phyloP scores from a whole-genome alignment of 352 stramenopile species.

The Phytopythium cucurbitacearum region DNA sequence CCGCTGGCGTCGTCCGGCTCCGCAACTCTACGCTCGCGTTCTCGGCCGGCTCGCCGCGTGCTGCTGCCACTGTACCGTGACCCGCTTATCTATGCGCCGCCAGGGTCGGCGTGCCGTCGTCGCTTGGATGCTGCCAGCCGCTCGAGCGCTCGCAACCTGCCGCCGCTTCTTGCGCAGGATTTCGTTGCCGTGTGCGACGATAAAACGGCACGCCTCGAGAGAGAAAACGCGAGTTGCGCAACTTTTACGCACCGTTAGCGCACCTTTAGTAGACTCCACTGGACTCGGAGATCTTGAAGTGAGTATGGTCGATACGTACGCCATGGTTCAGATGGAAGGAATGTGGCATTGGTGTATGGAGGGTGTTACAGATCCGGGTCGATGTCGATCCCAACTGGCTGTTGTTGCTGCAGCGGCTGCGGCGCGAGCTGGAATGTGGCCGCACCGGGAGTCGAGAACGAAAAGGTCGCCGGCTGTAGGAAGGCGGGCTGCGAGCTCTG shows the following conservation, averaged over 20 bases:
- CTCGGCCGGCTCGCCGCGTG: neutral
- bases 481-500: constrained; percentile 22
- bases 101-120: neutral
- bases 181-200: no score
- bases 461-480: constrained; percentile 70
- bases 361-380: constrained; percentile 58
- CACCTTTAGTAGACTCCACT: no score
- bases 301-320: neutral
- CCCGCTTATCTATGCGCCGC: constrained; percentile 6
- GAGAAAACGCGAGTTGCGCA: no score
- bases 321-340: neutral
- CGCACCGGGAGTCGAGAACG: constrained; percentile 21
- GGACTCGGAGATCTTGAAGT: no score
- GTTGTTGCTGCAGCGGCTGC: constrained; percentile 16
- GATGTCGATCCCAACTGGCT: constrained; percentile 21
- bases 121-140: no score
- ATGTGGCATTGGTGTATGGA: neutral
- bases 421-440: constrained; percentile 19
- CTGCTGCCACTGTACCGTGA: neutral
- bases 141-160: no score
- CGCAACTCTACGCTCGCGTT: neutral
- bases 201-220: no score
- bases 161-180: no score
- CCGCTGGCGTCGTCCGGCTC: neutral
- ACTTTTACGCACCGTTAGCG: no score